Evolutionary conservation across 1,284 basidiomycete species (phyloP), one percentile per base, ranked within the genome.

Genomic region (Cyathus olla): DNA sequence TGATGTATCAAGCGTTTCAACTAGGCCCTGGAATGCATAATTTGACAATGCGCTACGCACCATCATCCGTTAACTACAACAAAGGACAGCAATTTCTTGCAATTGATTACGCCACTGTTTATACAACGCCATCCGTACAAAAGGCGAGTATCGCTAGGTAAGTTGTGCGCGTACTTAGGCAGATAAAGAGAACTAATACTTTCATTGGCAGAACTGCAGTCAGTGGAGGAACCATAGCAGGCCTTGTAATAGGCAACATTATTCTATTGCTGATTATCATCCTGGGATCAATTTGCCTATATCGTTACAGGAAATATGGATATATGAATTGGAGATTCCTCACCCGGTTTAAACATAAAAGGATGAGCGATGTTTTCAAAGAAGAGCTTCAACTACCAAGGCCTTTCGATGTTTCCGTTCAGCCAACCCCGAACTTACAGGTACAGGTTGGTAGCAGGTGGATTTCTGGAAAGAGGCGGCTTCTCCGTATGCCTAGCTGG

Each of bases 51-150:
- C 62, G 62, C 26, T 73, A 64, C 49, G 63, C 65, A 54, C 68
- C 65, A 49, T 64, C 66, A 46, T 64, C 58, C 15, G 59, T 66
- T 15, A 69, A 68, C 31, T 6, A 6, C 13, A 35, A 13, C 13
- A 6, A 35, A 35, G 13, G 13, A 8, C 31, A 35, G 2, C 64
- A 75, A 57, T 61, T 62, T 0, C 68, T 81, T 40, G 76, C 76
- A 3, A 71, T 83, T 55, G 80, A 83, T 62, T 82, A 76, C 60
- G 79, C 77, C 2, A 68, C 76, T 51, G 72, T 81, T 11, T 81
- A 67, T 55, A 75, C 74, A 1, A 73, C 76, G 15, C 49, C 66
- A 2, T 66, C 71, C 10, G 47, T 69, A 35, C 60, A 64, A 46
- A 39, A 55, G 60, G 69, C 71, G 53, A 42, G 66, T 60, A 24